Evolutionary conservation across 192 early-diverging fungal genomes (phyloP), one percentile per base, ranked within the genome.

Genomic region (Gryganskiella cystojenkinii): DNA sequence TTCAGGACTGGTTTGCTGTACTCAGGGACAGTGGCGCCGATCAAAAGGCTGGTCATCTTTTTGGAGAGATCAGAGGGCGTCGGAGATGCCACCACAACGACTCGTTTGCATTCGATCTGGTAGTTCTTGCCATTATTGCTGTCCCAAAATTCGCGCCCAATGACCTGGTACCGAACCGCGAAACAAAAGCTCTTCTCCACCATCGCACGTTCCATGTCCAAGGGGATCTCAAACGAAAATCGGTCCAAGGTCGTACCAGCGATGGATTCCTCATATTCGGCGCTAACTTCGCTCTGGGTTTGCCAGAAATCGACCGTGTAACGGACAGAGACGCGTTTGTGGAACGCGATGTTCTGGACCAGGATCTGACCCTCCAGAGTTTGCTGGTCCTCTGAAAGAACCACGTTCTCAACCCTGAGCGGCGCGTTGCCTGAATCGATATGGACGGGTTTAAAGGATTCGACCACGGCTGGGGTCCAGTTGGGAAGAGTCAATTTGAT

Each of bases 111-210:
- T 13, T 84, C 78, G 54, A 93, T 81, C 56, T 88, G 82, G 80
- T 95, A 96, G 85, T 99, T 99, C 56, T 76, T 76, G n/a, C 94
- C 93, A 52, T 72, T 64, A 87, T 99, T 99, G 84, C 95, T 99
- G 84, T 99, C 97, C 97, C 97, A 99, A 79, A 89, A 87, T 79
- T 94, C 92, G 25, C 58, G 65, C 4, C 88, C 90, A 24, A 80
- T 83, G 24, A 96, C 94, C n/a, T 72, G 81, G 75, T 94, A 96
- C 9, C 83, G 80, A 33, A 89, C 83, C 53, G 89, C 89, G 45
- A 93, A 56, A n/a, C 73, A 76, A 25, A 76, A 63, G 6, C 52
- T 68, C 47, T 76, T 76, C 24, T 76, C 73, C 10, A 85, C 87
- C 40, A 88, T 63, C 0, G 85, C 81, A 5, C 61, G 43, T 42